These are phyloP conservation scores for Erythrophleum fordii DNA, from an alignment of 306 rosid species.

Conservation along the genomic window DNA sequence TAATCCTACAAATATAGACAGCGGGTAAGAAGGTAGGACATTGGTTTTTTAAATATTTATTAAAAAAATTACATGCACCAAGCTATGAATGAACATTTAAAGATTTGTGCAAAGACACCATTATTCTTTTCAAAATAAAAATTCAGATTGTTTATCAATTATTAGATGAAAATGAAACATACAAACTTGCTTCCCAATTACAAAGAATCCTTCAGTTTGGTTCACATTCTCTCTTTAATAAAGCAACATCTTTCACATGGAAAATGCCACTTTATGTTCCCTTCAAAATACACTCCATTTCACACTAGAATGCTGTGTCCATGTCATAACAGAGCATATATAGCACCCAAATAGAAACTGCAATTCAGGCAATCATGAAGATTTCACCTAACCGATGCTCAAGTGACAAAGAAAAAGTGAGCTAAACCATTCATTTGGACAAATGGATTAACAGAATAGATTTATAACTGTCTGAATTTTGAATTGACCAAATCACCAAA, in stretches of 20 bases:
- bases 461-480: not conserved
- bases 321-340: not conserved
- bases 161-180: not conserved
- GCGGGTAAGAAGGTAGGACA: conserved; percentile 14
- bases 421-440: not conserved
- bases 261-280: conserved; percentile 12
- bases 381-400: conserved; percentile 2
- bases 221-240: conserved; percentile 22
- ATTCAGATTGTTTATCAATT: conserved; percentile 11
- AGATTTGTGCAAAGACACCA: conserved; percentile 8
- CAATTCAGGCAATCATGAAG: conserved; percentile 24
- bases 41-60: not conserved
- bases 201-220: conserved; percentile 1
- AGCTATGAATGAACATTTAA: not conserved
- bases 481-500: not conserved
- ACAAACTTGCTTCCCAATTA: not conserved
- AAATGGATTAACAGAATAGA: not conserved
- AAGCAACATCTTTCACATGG: not conserved
- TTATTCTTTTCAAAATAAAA: conserved; percentile 1
- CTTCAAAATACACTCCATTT: conserved; percentile 2
- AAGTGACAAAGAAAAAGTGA: not conserved
- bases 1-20: conserved; percentile 67
- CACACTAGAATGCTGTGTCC: conserved; percentile 10
- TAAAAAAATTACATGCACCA: not conserved
- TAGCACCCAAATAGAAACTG: not conserved